Evolutionary conservation across 2,329 filamentous ascomycete genomes (phyloP).

Genomic region (Fusarium praegraminearum): DNA sequence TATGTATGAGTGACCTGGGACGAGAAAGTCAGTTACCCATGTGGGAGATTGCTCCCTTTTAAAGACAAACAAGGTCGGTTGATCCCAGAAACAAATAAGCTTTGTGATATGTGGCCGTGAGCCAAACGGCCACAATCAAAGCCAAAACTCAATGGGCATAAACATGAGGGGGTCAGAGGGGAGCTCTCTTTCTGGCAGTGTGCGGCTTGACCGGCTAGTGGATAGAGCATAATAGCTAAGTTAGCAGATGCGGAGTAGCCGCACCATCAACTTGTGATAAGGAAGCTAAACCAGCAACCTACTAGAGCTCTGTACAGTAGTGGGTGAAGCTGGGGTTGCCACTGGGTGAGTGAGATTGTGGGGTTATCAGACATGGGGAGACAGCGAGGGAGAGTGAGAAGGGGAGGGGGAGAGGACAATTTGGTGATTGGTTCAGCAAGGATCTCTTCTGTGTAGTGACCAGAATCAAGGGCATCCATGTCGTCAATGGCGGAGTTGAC

Average conservation of each 20-base stretch:
- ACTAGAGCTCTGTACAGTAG: neutral
- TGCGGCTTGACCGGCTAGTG: conserved; percentile 25
- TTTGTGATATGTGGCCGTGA: neutral
- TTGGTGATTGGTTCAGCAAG: conserved; percentile 24
- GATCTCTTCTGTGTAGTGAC: neutral
- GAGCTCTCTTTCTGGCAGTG: neutral
- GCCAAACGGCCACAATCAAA: conserved; percentile 1
- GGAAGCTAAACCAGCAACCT: neutral
- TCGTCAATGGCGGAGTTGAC: conserved; percentile 20
- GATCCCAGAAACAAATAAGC: neutral
- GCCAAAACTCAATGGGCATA: conserved; percentile 1
- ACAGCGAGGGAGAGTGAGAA: neutral
- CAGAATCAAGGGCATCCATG: neutral
- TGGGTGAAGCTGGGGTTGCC: neutral
- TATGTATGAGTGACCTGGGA: conserved; percentile 5
- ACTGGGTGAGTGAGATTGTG: conserved; percentile 11
- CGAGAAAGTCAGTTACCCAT: neutral
- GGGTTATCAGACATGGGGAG: conserved; percentile 4
- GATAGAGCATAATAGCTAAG: neutral
- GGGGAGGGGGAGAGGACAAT: conserved; percentile 2
- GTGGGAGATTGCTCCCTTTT: conserved; percentile 25
- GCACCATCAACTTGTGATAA: conserved; percentile 25
- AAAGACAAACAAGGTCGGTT: conserved; percentile 13
- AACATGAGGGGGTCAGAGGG: neutral
- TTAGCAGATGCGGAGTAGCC: conserved; percentile 34